These are phyloP conservation scores for Neckera pumila DNA, from an alignment of 225 moss, liverwort and hornwort genomes.

Conservation along the genomic window DNA sequence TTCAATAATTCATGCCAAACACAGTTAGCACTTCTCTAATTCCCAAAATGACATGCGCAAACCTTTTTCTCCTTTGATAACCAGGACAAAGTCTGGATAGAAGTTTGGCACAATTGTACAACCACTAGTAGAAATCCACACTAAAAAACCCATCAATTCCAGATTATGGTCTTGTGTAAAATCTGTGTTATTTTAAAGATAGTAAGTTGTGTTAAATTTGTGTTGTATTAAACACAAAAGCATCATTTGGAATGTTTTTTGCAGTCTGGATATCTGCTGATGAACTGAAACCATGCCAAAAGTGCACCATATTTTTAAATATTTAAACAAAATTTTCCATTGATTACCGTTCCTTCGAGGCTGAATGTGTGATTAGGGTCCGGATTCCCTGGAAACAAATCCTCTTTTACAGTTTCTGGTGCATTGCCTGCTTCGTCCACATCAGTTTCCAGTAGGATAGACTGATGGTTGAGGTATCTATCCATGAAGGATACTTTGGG, in stretches of 20 bases:
- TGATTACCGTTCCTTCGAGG: neutral
- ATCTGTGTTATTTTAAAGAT: accelerated
- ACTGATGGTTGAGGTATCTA: slow-evolving; percentile 9
- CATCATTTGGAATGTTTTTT: accelerated
- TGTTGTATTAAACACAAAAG: accelerated
- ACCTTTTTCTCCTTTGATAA: neutral
- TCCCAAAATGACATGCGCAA: neutral
- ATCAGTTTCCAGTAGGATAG: neutral
- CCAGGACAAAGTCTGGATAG: neutral
- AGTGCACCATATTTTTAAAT: too few relatives aligned
- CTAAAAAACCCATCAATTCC: neutral
- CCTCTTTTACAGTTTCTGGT: neutral
- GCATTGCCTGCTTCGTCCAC: neutral
- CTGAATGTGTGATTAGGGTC: neutral
- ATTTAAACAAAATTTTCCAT: neutral
- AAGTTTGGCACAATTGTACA: neutral
- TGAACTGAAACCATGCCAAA: neutral
- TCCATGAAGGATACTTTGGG: neutral
- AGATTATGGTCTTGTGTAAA: neutral
- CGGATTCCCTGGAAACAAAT: neutral
- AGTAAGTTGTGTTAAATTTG: neutral
- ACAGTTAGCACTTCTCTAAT: neutral
- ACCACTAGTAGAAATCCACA: too few relatives aligned
- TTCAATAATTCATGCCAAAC: neutral
- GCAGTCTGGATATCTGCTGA: neutral